A percentile compares a stretch with the other conserved stretches of the same genome.
Conservation (phyloP, 2,329 filamentous ascomycete genomes). For the Simplicillium sp. region DNA sequence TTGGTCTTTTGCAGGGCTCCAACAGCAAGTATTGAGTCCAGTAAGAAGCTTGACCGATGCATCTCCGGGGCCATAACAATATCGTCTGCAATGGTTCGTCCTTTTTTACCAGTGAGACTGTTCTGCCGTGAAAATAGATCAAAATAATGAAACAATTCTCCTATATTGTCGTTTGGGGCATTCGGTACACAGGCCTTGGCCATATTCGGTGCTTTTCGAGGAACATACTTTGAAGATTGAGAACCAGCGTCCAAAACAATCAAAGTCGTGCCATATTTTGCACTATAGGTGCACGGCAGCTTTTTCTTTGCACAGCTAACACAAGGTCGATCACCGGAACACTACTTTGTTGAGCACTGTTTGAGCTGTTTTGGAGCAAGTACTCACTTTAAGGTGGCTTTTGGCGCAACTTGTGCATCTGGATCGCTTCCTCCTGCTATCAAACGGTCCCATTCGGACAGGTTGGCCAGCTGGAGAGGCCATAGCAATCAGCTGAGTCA, state of each 20-base stretch:
- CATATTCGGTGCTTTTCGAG: too few relatives aligned
- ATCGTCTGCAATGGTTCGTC: constrained; percentile 9
- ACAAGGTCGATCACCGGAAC: constrained; percentile 21
- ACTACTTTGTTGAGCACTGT: constrained; percentile 11
- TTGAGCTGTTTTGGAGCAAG: neutral
- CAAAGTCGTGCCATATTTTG: neutral
- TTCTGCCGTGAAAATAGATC: constrained; percentile 17
- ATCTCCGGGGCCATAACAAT: constrained; percentile 7
- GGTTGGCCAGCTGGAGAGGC: neutral
- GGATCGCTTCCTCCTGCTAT: constrained; percentile 19
- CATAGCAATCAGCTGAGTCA: neutral
- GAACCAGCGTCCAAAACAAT: constrained; percentile 14
- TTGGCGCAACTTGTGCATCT: constrained; percentile 18
- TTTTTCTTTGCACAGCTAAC: constrained; percentile 16
- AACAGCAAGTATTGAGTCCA: constrained; percentile 18
- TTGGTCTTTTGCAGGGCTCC: constrained; percentile 21
- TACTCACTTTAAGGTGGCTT: constrained; percentile 23
- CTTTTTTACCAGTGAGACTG: constrained; percentile 12
- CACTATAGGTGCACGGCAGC: constrained; percentile 13
- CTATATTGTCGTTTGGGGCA: neutral
- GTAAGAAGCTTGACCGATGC: constrained; percentile 8
- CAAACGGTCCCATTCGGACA: constrained; percentile 23
- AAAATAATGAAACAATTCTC: constrained; percentile 15
- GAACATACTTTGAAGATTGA: neutral
- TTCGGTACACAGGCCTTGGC: too few relatives aligned